Conservation (phyloP, 176 grass and related monocot genomes). For the Tuctoria greenei region DNA sequence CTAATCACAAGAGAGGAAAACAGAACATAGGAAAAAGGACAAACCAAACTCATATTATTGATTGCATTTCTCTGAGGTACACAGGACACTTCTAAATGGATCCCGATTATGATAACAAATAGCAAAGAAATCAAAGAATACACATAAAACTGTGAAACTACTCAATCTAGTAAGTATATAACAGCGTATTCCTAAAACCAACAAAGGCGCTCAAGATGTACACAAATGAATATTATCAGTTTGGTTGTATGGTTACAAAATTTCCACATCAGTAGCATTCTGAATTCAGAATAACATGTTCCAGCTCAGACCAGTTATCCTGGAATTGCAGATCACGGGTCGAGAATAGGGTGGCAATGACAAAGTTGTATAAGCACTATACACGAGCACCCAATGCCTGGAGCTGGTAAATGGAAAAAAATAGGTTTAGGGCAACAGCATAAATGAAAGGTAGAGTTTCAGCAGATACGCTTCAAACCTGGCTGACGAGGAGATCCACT, state of each 20-base stretch:
- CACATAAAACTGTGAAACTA: constrained; percentile 36
- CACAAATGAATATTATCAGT: constrained; percentile 36
- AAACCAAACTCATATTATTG: constrained; percentile 31
- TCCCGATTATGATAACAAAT: constrained; percentile 22
- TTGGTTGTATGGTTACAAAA: constrained; percentile 34
- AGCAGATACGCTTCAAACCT: constrained; percentile 51
- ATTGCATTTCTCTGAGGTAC: constrained; percentile 23
- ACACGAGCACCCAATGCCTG: constrained; percentile 54
- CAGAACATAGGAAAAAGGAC: background rate
- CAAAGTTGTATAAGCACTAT: constrained; percentile 25
- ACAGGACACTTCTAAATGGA: constrained; percentile 25
- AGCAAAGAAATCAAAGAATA: constrained; percentile 31
- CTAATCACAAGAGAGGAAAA: background rate
- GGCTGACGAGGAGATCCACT: constrained; percentile 99
- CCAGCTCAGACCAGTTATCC: constrained; percentile 25
- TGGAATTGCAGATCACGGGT: background rate
- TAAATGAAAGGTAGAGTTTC: background rate
- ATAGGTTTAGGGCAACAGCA: background rate
- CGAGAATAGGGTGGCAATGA: background rate
- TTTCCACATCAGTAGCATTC: background rate
- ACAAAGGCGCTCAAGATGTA: constrained; percentile 26
- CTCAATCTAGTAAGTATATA: constrained; percentile 50
- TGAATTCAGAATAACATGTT: constrained; percentile 19
- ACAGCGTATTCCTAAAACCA: constrained; percentile 37
- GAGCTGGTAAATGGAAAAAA: constrained; percentile 25